Evolutionary conservation across 345 rosid genomes (phyloP), one percentile per base, ranked within the genome.

Genomic region (Syzygium aromaticum): DNA sequence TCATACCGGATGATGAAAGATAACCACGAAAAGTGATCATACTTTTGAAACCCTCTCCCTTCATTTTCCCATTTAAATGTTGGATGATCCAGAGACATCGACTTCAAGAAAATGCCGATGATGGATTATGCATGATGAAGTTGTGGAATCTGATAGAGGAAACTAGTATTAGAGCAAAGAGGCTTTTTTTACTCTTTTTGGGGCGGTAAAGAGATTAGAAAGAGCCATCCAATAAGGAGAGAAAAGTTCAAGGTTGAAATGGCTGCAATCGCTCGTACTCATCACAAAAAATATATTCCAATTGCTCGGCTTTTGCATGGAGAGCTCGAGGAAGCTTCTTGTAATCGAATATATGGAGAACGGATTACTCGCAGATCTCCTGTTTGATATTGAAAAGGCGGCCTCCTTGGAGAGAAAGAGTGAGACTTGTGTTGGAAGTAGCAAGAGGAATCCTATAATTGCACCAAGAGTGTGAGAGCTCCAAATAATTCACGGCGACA

Each of bases 221-320:
- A 85, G 82, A 56, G 54, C 23, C 77, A 30, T 0, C 43, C 84
- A 85, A 30, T 87, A 77, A 46, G 93, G 86, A 51, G 90, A 86
- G 46, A 64, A 73, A 25, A 86, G 33, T 88, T 90, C 19, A 54
- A 49, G 53, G 88, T 85, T 52, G 91, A 91, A 49, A 89, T 91
- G 89, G 87, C 51, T 3, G 57, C 85, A 53, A 89, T 90, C 13
- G 78, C 86, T 15, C 73, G 52, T 67, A 91, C 91, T 0, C 89
- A 90, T 77, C 91, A 91, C 86, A 91, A 40, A 83, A 43, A 90
- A 88, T 86, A 27, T 91, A 49, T 86, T 91, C 84, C 89, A 86
- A 0, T 22, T 91, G 52, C 86, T 90, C 5, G 91, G 92, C 43
- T 89, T 89, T 19, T 89, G 91, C 57, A 6, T 80, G 19, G 91